Evolutionary conservation across 2,329 filamentous ascomycete genomes (phyloP).

Genomic region (Fonsecaea pedrosoi): DNA sequence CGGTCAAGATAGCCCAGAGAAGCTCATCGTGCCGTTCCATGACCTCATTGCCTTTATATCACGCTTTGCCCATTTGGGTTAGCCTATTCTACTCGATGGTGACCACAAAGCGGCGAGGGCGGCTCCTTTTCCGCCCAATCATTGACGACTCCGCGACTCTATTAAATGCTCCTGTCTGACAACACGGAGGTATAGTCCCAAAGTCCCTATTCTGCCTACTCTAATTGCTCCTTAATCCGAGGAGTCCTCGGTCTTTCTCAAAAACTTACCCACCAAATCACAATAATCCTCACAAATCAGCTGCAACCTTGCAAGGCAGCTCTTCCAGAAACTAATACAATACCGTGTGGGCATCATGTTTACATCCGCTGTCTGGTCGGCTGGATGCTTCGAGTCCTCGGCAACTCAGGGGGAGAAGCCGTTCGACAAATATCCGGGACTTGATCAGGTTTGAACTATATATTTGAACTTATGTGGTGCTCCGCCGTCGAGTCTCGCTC

Average conservation of each 20-base stretch:
- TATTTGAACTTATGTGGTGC: background rate
- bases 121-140: background rate
- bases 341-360: background rate
- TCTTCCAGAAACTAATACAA: background rate
- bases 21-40: background rate
- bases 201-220: too few relatives aligned
- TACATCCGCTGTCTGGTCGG: background rate
- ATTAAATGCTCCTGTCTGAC: background rate
- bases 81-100: background rate
- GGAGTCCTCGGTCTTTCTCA: background rate
- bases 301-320: background rate
- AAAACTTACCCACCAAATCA: background rate
- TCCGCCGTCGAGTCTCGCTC: background rate
- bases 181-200: too few relatives aligned
- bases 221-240: background rate
- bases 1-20: background rate
- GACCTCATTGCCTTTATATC: constrained; percentile 4
- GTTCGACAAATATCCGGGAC: background rate
- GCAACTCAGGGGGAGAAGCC: background rate
- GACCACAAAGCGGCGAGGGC: background rate
- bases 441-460: too few relatives aligned
- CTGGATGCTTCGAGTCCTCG: background rate
- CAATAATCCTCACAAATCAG: background rate
- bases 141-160: background rate
- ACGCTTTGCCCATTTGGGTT: background rate